These are phyloP conservation scores for Globisporangium carolinianum DNA, from an alignment of 352 stramenopile species.

Conservation along the genomic window DNA sequence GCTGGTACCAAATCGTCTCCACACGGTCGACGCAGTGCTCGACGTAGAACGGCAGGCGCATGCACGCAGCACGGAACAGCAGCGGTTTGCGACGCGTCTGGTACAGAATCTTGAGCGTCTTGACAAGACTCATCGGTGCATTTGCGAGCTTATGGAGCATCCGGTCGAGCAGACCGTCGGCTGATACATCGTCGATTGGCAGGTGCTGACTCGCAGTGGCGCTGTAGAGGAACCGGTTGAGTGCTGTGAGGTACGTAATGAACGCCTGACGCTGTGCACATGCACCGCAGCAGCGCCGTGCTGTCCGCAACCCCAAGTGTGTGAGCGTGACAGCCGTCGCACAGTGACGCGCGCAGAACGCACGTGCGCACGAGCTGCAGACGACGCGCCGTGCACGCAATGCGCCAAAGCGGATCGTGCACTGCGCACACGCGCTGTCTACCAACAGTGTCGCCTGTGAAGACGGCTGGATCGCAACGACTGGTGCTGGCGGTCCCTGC, in stretches of 20 bases:
- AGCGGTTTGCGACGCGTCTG: slow-evolving; percentile 64
- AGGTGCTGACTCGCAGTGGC: neutral
- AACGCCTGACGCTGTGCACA: slow-evolving; percentile 59
- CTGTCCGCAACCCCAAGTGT: slow-evolving; percentile 26
- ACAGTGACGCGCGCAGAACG: slow-evolving; percentile 64
- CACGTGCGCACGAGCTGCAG: slow-evolving; percentile 47
- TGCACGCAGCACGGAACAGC: slow-evolving; percentile 55
- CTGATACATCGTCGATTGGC: no score
- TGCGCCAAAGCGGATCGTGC: slow-evolving; percentile 42
- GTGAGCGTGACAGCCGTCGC: slow-evolving; percentile 36
- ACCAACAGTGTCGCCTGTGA: no score
- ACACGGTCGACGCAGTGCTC: slow-evolving; percentile 70
- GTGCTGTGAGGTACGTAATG: slow-evolving; percentile 29
- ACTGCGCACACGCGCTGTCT: slow-evolving; percentile 37
- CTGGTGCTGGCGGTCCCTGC: slow-evolving; percentile 1
- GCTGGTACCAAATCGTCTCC: slow-evolving; percentile 75
- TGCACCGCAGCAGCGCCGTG: slow-evolving; percentile 39
- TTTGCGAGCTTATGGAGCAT: slow-evolving; percentile 45
- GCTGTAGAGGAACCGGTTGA: slow-evolving; percentile 27
- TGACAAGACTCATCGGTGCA: slow-evolving; percentile 65
- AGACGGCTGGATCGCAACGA: neutral
- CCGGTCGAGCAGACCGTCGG: slow-evolving; percentile 19
- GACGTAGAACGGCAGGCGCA: slow-evolving; percentile 64
- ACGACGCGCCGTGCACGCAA: slow-evolving; percentile 39
- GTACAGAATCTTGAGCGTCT: slow-evolving; percentile 76